Base-by-base conservation (phyloP, 1,284 basidiomycete species). In the Tilletiopsis washingtonensis region DNA sequence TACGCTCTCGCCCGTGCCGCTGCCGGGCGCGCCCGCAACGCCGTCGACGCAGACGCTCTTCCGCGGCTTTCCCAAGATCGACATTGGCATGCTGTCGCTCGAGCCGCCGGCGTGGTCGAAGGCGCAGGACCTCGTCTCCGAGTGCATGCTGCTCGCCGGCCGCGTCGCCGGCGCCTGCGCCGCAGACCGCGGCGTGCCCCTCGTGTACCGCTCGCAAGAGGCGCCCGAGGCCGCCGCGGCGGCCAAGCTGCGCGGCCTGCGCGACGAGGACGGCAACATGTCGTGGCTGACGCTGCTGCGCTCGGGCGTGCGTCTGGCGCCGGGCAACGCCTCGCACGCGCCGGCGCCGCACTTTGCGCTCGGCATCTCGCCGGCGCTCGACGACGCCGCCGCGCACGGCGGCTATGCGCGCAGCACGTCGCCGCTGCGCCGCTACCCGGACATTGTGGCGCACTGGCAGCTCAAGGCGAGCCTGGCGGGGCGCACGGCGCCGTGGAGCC, bases 361-460 rank as follows among this genome's bases (percentile, higher is more conserved):
- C 61, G 90, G 86, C 4, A 74, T 91, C 21, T 76, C 78, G 0
- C 80, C 81, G n/a, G 20, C 20, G 19, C 3, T 19, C 34, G 36
- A 17, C n/a, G 54, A 59, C 23, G 50, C 41, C 5, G 41, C 71
- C 1, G 46, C 46, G 0, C 2, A 17, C 3, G 49, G 56, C 14
- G 69, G 68, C 9, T 98, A 99, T 72, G 75, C 80, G 9, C 81
- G 87, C n/a, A 82, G 81, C 3, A 97, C 94, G 1, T 88, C 84
- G 2, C 94, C 94, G 0, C 76, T 99, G 43, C 80, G 94, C 39
- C 81, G 94, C 20, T 96, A 84, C 73, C 75, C 78, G 37, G 94
- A 99, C 75, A 75, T 97, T 61, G 70, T 94, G 4, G 76, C 78
- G 7, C 94, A 98, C 75, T 99, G 91, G 89, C 91, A 97, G 74